Percentiles rank a stretch among this genome's conserved stretches.
These are phyloP conservation scores for Persicaria maculosa DNA, from an alignment of 148 eudicot genomes.

Conservation along the genomic window DNA sequence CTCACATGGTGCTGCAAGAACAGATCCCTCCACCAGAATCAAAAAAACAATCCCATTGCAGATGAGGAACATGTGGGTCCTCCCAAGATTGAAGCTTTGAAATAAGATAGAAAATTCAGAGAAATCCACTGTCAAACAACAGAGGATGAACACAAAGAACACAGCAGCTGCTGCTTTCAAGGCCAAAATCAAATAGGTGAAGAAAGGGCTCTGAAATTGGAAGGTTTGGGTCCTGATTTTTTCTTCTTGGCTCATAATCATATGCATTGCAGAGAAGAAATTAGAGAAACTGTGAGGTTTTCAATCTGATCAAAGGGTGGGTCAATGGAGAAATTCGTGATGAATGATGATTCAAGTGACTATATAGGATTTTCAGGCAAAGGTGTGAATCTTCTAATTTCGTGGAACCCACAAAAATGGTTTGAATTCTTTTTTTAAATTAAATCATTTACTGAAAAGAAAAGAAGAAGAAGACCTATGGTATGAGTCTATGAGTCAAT, in stretches of 20 bases:
- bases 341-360: neutral
- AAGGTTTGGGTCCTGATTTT: neutral
- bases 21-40: constrained; percentile 1
- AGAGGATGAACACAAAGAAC: neutral
- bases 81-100: constrained; percentile 2
- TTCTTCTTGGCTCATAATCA: neutral
- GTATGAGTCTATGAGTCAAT: no score
- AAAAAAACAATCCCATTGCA: constrained; percentile 9
- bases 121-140: neutral
- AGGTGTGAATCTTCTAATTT: neutral
- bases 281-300: neutral
- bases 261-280: neutral
- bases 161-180: neutral
- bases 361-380: neutral
- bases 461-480: neutral
- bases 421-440: neutral
- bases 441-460: neutral
- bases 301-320: neutral
- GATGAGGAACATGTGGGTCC: constrained; percentile 8
- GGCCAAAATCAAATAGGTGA: neutral
- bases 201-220: neutral
- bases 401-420: neutral
- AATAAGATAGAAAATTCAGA: neutral
- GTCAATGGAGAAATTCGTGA: neutral
- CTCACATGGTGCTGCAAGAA: neutral